Evolutionary conservation across 805 yeast species (phyloP), one percentile per base, ranked within the genome.

Genomic region (Zygosaccharomyces bailii): DNA sequence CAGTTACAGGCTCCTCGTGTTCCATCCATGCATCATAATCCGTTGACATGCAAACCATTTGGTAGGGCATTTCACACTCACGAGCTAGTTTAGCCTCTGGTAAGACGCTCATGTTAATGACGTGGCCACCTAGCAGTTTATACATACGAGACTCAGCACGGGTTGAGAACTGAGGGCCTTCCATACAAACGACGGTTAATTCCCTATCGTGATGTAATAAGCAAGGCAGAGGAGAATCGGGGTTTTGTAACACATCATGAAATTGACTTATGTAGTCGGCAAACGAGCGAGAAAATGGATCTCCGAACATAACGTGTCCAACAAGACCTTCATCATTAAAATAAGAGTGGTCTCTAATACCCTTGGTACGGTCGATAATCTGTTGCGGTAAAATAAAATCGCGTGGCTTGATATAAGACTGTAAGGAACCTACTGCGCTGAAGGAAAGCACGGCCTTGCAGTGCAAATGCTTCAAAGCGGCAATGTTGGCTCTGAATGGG

Each of bases 11-110:
- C 60, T 91, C 97, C 62, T 83, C 98, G 43, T 78, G 80, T 58
- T 84, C 95, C 62, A 89, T 86, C 99, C 99, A 93, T 18, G 99
- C 95, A 63, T 93, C 99, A 68, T 93, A 93, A 67, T 93, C 99
- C 3, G 99, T 93, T 1, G 96, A 84, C 99, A 93, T 93, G 69
- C 99, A 93, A 52, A 93, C 78, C 97, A 93, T 93, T 68, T 91
- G 98, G 69, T 93, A 93, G 21, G 96, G 76, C 53, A 93, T 83
- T 68, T 93, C 99, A 35, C 98, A 96, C 70, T 93, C 99, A 61
- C 95, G 80, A 3, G 99, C 99, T 52, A 93, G 76, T 66, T 93
- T 93, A 31, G 96, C 84, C 71, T 93, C 99, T n/a, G 99, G 99
- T 48, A 93, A 69, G 45, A 88, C 93, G 41, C 95, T 84, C 99